Evolutionary conservation across 2,329 filamentous ascomycete genomes (phyloP).

Genomic region (Stachybotrys echinatus): DNA sequence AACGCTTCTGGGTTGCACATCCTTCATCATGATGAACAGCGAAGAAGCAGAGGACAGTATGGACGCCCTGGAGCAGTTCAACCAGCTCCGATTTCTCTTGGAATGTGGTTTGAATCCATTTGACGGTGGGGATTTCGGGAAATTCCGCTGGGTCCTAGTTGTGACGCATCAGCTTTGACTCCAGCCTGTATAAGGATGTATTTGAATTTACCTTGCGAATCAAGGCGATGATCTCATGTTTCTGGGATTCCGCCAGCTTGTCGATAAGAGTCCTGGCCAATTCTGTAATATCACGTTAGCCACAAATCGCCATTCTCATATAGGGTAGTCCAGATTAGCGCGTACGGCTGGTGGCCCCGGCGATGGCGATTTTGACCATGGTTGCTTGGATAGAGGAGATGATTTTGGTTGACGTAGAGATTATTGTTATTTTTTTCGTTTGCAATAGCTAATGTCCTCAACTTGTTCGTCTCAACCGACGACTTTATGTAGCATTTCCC

Average conservation of each 20-base stretch:
- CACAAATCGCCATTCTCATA: too few relatives aligned
- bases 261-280: conserved; percentile 14
- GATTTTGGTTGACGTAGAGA: too few relatives aligned
- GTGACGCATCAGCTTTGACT: not conserved
- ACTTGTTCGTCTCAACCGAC: too few relatives aligned
- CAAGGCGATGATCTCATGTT: conserved; percentile 12
- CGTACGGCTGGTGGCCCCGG: conserved; percentile 7
- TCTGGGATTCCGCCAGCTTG: conserved; percentile 6
- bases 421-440: too few relatives aligned
- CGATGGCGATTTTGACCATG: conserved; percentile 13
- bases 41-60: conserved; percentile 47
- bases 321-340: too few relatives aligned
- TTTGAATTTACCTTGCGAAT: conserved; percentile 8
- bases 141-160: conserved; percentile 6
- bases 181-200: too few relatives aligned
- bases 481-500: too few relatives aligned
- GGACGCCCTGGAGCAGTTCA: conserved; percentile 32
- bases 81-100: conserved; percentile 28
- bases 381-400: too few relatives aligned
- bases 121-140: conserved; percentile 19
- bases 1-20: conserved; percentile 39
- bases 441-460: too few relatives aligned
- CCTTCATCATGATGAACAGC: conserved; percentile 24
- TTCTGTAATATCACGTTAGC: conserved; percentile 1
- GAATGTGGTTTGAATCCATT: conserved; percentile 39